Percentiles rank a stretch among this genome's conserved stretches.
Conservation (phyloP, 176 grass and related monocot species). For the Zoysia pacifica region DNA sequence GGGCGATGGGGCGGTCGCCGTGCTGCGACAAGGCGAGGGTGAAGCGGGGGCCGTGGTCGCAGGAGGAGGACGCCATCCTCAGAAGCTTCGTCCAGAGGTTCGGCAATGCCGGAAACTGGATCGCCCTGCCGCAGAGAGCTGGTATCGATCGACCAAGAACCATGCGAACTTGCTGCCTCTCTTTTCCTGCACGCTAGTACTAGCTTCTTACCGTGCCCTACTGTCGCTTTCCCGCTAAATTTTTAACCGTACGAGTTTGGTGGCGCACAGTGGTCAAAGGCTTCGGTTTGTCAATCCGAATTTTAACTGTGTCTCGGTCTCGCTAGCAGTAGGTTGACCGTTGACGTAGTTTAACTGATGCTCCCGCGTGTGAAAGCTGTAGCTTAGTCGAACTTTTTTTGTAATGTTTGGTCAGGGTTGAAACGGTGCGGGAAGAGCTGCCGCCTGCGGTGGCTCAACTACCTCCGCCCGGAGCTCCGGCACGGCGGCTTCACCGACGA, state of each 20-base stretch:
- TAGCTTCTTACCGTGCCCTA: background rate
- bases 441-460: slow-evolving; percentile 62
- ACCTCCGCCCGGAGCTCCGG: slow-evolving; percentile 60
- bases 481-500: slow-evolving; percentile 59
- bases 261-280: slow-evolving; percentile 14
- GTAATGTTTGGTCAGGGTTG: slow-evolving; percentile 31
- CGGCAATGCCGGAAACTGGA: slow-evolving; percentile 65
- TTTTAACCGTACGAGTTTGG: background rate
- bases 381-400: background rate
- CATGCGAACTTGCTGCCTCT: too few relatives aligned
- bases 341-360: too few relatives aligned
- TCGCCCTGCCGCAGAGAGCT: slow-evolving; percentile 53
- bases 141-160: background rate
- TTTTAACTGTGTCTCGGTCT: too few relatives aligned
- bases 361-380: too few relatives aligned
- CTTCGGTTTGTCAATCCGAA: background rate
- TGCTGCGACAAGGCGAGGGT: slow-evolving; percentile 85
- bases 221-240: background rate
- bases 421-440: slow-evolving; percentile 63
- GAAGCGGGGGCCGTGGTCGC: slow-evolving; percentile 90
- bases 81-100: slow-evolving; percentile 55
- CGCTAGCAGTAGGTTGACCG: too few relatives aligned
- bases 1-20: slow-evolving; percentile 67
- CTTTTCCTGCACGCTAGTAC: background rate
- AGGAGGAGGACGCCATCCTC: slow-evolving; percentile 71